Percentiles rank a stretch among this genome's conserved stretches.
Conservation (phyloP, 345 rosid genomes). For the Euclidium syriacum region DNA sequence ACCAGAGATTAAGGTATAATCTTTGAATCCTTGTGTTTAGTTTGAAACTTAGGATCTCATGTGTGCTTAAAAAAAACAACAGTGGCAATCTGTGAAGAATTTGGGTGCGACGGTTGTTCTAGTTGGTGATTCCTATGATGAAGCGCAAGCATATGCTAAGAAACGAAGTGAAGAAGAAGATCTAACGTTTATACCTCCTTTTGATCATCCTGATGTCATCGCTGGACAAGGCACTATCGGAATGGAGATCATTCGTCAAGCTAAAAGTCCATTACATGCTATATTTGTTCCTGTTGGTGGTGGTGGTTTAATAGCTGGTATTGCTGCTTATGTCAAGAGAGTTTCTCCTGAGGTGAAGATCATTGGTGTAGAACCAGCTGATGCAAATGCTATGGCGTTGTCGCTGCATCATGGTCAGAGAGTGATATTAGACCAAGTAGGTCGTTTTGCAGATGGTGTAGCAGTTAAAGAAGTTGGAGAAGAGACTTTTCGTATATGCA, state of each 20-base stretch:
- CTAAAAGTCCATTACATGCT: constrained; percentile 68
- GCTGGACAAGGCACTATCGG: constrained; percentile 96
- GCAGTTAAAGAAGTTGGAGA: constrained; percentile 97
- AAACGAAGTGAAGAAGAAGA: constrained; percentile 58
- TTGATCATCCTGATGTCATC: constrained; percentile 95
- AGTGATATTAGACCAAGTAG: constrained; percentile 81
- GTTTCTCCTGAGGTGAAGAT: constrained; percentile 88
- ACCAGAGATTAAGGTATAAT: constrained; percentile 79
- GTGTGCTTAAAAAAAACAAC: not conserved
- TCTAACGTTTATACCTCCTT: constrained; percentile 82
- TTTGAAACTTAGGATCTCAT: constrained; percentile 2
- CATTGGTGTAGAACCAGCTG: constrained; percentile 93
- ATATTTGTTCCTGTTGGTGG: constrained; percentile 98
- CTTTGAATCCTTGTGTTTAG: no score
- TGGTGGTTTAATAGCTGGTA: constrained; percentile 95
- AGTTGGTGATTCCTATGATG: constrained; percentile 88
- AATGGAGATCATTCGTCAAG: constrained; percentile 88
- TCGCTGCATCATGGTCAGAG: constrained; percentile 91
- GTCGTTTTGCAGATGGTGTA: constrained; percentile 98
- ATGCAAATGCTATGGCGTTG: constrained; percentile 97
- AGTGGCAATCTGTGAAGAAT: constrained; percentile 87
- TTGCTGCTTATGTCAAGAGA: constrained; percentile 93
- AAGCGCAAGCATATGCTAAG: constrained; percentile 85
- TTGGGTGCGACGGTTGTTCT: constrained; percentile 86
- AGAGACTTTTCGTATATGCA: constrained; percentile 81